Percentiles rank a stretch among this genome's conserved stretches.
Evolutionary conservation across 352 stramenopile genomes (phyloP).

Genomic region (Pythium periplocum): DNA sequence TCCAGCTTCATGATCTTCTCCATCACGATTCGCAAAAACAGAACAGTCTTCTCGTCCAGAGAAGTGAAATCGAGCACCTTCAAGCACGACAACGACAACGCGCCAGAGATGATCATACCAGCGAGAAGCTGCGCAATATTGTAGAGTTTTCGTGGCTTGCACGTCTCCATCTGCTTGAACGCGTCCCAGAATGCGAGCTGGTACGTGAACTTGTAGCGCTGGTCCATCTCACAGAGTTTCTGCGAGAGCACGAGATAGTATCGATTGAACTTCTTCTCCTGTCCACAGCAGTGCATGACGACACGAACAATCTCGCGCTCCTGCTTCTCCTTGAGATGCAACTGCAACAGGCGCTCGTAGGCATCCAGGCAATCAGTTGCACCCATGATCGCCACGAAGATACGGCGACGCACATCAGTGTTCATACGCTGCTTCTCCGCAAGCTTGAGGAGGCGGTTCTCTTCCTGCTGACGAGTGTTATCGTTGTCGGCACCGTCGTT

Average conservation of each 20-base stretch:
- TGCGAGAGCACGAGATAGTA: conserved; percentile 93
- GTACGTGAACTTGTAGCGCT: conserved; percentile 94
- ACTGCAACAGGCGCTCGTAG: conserved; percentile 92
- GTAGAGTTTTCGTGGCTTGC: conserved; percentile 84
- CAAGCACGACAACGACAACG: conserved; percentile 78
- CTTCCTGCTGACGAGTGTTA: conserved; percentile 19
- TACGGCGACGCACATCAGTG: conserved; percentile 91
- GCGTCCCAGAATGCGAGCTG: conserved; percentile 96
- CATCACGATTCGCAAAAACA: conserved; percentile 87
- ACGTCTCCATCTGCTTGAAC: conserved; percentile 90
- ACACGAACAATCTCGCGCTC: conserved; percentile 94
- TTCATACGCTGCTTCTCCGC: conserved; percentile 97
- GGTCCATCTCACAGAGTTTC: conserved; percentile 93
- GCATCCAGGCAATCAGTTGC: conserved; percentile 93
- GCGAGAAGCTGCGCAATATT: conserved; percentile 88
- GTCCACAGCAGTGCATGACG: conserved; percentile 89
- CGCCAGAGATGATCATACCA: conserved; percentile 54
- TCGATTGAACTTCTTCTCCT: conserved; percentile 91
- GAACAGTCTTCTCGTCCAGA: conserved; percentile 74
- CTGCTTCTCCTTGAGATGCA: conserved; percentile 88
- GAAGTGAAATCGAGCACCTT: conserved; percentile 93
- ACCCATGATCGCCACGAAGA: conserved; percentile 97
- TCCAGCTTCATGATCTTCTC: conserved; percentile 69
- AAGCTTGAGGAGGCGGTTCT: conserved; percentile 82
- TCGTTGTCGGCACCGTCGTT: conserved; percentile 12